A percentile compares a stretch with the other conserved stretches of the same genome.
phyloP scores from a whole-genome alignment of 805 yeast genomes.

The Candida piceae region DNA sequence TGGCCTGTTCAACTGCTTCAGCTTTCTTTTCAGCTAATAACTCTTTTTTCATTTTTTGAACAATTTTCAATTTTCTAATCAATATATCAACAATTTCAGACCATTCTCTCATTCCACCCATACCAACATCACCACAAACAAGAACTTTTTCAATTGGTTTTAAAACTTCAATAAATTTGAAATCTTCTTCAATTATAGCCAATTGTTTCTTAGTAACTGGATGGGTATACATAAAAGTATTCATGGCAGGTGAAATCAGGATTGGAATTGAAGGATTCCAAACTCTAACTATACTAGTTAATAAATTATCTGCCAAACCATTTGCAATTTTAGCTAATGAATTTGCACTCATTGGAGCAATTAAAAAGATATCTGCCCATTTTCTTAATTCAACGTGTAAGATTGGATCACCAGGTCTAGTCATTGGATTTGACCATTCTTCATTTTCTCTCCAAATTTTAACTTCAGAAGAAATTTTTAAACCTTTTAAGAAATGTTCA shows the following conservation, averaged over 20 bases:
- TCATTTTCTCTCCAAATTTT: constrained; percentile 91
- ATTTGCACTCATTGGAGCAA: constrained; percentile 95
- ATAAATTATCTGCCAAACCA: constrained; percentile 87
- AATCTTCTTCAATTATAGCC: constrained; percentile 71
- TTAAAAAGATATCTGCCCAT: constrained; percentile 92
- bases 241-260: constrained; percentile 93
- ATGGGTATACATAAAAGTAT: constrained; percentile 84
- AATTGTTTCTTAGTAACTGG: constrained; percentile 83
- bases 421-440: constrained; percentile 63
- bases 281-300: constrained; percentile 87
- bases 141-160: constrained; percentile 93
- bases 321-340: constrained; percentile 83
- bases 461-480: constrained; percentile 58
- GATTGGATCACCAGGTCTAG: constrained; percentile 91
- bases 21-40: constrained; percentile 28
- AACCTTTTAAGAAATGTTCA: constrained; percentile 64
- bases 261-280: constrained; percentile 94
- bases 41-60: constrained; percentile 49
- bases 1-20: constrained; percentile 43
- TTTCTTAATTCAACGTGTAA: constrained; percentile 90
- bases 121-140: constrained; percentile 96
- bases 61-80: constrained; percentile 65
- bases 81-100: constrained; percentile 86
- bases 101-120: constrained; percentile 99
- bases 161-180: constrained; percentile 93